Evolutionary conservation across 441 rosid genomes (phyloP).

Genomic region (Bocquillonia castaneifolia): DNA sequence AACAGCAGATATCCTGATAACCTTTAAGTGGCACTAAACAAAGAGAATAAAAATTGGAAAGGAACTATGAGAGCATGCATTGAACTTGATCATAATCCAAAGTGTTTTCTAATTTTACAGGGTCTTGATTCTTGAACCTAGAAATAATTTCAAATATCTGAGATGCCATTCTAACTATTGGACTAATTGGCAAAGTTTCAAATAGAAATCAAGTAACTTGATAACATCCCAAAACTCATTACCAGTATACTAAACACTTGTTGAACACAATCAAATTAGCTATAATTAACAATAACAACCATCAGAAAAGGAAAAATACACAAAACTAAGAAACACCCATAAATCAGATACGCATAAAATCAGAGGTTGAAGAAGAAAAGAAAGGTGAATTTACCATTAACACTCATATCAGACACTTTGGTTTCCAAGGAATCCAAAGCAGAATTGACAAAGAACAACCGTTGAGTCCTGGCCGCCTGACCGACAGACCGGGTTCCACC

Average conservation of each 20-base stretch:
- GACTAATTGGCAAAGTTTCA: no score
- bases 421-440: constrained; percentile 80
- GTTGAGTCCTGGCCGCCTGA: constrained; percentile 32
- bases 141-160: not conserved
- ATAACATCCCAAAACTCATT: no score
- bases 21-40: not conserved
- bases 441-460: constrained; percentile 47
- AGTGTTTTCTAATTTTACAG: not conserved
- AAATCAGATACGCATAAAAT: not conserved
- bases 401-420: constrained; percentile 86
- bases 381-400: constrained; percentile 51
- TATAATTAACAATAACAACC: not conserved
- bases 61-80: not conserved
- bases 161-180: no score
- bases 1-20: constrained; percentile 5
- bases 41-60: not conserved
- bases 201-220: no score
- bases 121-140: not conserved
- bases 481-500: constrained; percentile 32
- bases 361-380: not conserved
- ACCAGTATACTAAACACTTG: no score
- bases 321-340: not conserved
- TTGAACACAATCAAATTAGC: not conserved
- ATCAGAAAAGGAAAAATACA: not conserved
- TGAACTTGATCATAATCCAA: not conserved